phyloP scores from a whole-genome alignment of 2,329 filamentous ascomycete genomes.

The Claviceps sorghi region DNA sequence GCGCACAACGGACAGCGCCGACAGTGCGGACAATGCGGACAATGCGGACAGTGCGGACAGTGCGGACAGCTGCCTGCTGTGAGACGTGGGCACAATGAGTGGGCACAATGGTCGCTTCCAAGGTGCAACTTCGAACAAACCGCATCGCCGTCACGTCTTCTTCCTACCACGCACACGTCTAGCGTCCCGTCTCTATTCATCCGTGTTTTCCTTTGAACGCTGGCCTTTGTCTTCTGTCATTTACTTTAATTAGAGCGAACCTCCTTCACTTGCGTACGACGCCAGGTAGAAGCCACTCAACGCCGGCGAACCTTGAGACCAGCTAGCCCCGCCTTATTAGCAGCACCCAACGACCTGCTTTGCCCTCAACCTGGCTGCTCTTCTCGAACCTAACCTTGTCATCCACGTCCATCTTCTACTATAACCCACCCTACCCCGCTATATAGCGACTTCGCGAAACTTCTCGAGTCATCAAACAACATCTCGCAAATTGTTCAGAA shows the following conservation, averaged over 20 bases:
- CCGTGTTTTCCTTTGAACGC: background rate
- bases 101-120: too few species aligned
- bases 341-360: background rate
- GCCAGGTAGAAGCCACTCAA: background rate
- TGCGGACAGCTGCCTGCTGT: background rate
- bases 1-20: background rate
- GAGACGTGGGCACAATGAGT: background rate
- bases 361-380: background rate
- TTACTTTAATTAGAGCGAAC: background rate
- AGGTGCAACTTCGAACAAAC: background rate
- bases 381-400: background rate
- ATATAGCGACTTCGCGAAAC: background rate
- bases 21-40: background rate
- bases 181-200: background rate
- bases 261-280: background rate
- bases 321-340: background rate
- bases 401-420: background rate
- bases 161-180: background rate
- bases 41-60: too few species aligned
- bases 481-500: too few species aligned
- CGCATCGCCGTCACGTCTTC: background rate
- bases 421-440: background rate
- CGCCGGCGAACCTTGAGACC: background rate
- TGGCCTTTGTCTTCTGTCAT: background rate
- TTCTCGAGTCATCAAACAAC: background rate